Evolutionary conservation across 352 stramenopile species (phyloP).

Genomic region (Globisporangium mamillatum): DNA sequence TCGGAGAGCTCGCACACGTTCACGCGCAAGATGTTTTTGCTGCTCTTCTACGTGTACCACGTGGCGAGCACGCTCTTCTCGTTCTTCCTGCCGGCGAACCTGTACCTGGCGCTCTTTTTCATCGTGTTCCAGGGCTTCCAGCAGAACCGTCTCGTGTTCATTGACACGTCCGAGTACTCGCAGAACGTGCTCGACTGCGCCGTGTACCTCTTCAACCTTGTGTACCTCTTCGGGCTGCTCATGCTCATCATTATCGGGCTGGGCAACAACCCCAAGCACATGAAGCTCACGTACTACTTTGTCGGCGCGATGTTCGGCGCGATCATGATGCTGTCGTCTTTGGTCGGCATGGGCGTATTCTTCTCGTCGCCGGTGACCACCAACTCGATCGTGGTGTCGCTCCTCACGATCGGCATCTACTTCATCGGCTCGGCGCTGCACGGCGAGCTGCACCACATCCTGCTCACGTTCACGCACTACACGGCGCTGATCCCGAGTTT

Average conservation of each 20-base stretch:
- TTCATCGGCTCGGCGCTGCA: conserved; percentile 80
- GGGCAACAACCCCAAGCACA: conserved; percentile 87
- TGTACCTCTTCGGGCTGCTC: conserved; percentile 74
- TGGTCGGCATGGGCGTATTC: conserved; percentile 73
- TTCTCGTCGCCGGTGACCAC: conserved; percentile 56
- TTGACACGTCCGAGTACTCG: conserved; percentile 73
- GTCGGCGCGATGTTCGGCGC: conserved; percentile 64
- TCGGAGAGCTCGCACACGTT: conserved; percentile 78
- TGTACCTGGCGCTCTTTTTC: conserved; percentile 85
- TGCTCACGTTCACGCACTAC: conserved; percentile 88
- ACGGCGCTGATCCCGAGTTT: conserved; percentile 84
- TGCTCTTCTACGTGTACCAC: conserved; percentile 82
- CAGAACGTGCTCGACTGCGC: conserved; percentile 51
- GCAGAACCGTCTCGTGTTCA: conserved; percentile 76
- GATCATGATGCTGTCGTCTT: conserved; percentile 79
- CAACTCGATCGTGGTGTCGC: conserved; percentile 54
- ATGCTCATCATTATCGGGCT: conserved; percentile 86
- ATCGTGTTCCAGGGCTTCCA: conserved; percentile 89
- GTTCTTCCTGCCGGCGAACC: conserved; percentile 75
- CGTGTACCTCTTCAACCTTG: conserved; percentile 80
- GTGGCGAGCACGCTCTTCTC: conserved; percentile 64
- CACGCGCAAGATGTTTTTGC: conserved; percentile 58
- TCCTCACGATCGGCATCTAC: conserved; percentile 77
- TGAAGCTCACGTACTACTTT: conserved; percentile 85
- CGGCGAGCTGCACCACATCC: conserved; percentile 79